Conservation (phyloP, 78 protist species). For the Carpediemonas membranifera region DNA sequence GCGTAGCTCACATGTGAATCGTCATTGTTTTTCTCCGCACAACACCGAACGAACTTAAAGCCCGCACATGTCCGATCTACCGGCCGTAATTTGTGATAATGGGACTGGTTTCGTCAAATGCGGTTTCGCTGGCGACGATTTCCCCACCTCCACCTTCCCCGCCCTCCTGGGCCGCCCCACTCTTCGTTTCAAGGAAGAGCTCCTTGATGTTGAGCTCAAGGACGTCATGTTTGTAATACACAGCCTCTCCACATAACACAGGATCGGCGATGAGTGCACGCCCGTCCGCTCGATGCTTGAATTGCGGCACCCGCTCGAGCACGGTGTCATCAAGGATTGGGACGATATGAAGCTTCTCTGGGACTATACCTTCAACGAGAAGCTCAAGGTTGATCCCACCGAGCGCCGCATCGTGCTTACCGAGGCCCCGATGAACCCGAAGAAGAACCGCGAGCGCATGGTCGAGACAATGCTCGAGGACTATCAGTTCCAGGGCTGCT, state of each 20-base stretch:
- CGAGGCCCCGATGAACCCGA: conserved; percentile 83
- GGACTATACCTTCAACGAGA: conserved; percentile 82
- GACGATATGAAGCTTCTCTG: conserved; percentile 73
- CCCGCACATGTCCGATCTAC: not conserved
- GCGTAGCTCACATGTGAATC: too few relatives aligned
- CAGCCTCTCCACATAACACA: too few relatives aligned
- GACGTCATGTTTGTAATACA: too few relatives aligned
- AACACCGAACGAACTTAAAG: too few relatives aligned
- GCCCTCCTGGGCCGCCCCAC: conserved; percentile 78
- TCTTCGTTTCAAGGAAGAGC: conserved; percentile 71
- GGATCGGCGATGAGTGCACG: conserved; percentile 88
- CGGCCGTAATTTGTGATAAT: conserved; percentile 65
- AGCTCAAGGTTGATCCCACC: conserved; percentile 58
- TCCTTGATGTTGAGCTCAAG: conserved; percentile 44
- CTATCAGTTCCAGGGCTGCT: conserved; percentile 70
- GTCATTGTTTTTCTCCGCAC: too few relatives aligned
- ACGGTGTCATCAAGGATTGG: conserved; percentile 91
- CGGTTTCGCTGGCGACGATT: conserved; percentile 78
- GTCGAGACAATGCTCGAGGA: conserved; percentile 83
- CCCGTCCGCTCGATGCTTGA: conserved; percentile 67
- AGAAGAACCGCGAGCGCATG: conserved; percentile 57
- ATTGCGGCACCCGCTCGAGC: conserved; percentile 75
- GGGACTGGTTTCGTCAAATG: conserved; percentile 91
- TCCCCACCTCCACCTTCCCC: conserved; percentile 68
- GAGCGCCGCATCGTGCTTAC: not conserved